Conservation (phyloP, 305 asterid species). For the Fraxinus angustifolia region DNA sequence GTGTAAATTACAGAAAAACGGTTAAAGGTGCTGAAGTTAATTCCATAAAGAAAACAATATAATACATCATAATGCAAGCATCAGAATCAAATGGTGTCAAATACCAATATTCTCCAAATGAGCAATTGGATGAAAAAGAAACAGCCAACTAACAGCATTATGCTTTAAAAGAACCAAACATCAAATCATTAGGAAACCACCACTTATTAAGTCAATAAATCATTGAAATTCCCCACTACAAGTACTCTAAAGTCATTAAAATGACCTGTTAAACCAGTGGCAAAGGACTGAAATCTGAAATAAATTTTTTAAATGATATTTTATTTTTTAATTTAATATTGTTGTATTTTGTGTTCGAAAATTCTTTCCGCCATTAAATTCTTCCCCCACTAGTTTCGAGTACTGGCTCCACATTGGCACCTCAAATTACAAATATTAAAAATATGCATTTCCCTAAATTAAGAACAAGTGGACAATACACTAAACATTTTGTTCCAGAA, state of each 20-base stretch:
- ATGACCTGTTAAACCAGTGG: not conserved
- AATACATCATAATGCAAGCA: constrained; percentile 32
- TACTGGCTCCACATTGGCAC: not conserved
- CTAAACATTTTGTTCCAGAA: not conserved
- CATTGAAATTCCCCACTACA: constrained; percentile 22
- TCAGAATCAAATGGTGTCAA: constrained; percentile 43
- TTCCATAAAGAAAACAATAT: constrained; percentile 34
- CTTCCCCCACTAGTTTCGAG: not conserved
- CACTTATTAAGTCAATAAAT: constrained; percentile 27
- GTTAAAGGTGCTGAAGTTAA: constrained; percentile 27
- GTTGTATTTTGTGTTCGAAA: not conserved
- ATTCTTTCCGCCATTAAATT: not conserved
- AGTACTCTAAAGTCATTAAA: constrained; percentile 24
- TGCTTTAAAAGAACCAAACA: constrained; percentile 33
- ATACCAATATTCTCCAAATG: constrained; percentile 34
- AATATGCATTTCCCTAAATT: constrained; percentile 1
- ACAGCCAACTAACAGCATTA: constrained; percentile 28
- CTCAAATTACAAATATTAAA: not conserved
- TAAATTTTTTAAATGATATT: not conserved
- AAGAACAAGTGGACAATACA: not conserved
- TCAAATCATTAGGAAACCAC: constrained; percentile 35
- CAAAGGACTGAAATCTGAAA: not conserved
- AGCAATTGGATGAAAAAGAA: constrained; percentile 26
- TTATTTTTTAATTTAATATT: not conserved
- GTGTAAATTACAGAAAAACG: constrained; percentile 24